Base-by-base conservation (phyloP, 176 grass and related monocot genomes). In the Aegilops tauschii region DNA sequence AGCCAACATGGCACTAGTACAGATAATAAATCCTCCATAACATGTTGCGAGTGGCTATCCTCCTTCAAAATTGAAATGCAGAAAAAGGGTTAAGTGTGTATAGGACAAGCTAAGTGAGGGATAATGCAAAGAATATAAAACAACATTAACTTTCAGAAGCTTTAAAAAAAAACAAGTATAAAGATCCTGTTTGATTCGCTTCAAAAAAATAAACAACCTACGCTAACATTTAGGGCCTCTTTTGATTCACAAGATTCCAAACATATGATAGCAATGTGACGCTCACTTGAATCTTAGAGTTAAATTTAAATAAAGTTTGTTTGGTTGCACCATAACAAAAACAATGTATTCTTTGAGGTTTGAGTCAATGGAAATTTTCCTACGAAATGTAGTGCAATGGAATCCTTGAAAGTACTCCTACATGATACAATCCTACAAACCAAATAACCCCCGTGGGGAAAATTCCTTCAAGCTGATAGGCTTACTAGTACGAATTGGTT, bases 1-100 rank as follows among this genome's bases (percentile, higher is more conserved):
- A 98, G 82, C 93, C 96, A 98, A 87, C 93, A 96, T 77, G 93
- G 96, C 4, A 94, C 92, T 78, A 98, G 31, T 54, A 93, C 86
- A 76, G 92, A 92, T 80, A 96, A 86, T 84, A 96, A 82, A 87
- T 92, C 86, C 86, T 98, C 96, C 69, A 93, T 56, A 76, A 98
- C 90, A 86, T 35, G 90, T 88, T 94, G 92, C 4, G 96, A 98
- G 69, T 94, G 87, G 40, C 82, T 96, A 65, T 96, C 96, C 62
- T 98, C 93, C 93, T 93, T 84, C 59, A 82, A 83, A 54, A 89
- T 74, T 66, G 20, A 83, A 82, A 80, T 52, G 9, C 14, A 84
- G 39, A 44, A 12, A 23, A 65, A 86, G 50, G 39, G 49, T 80
- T 66, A 54, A 87, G 47, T 35, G 7, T 63, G 21, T 88, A 77